These are phyloP conservation scores for Penstemon davidsonii DNA, from an alignment of 257 asterid species.

Conservation along the genomic window DNA sequence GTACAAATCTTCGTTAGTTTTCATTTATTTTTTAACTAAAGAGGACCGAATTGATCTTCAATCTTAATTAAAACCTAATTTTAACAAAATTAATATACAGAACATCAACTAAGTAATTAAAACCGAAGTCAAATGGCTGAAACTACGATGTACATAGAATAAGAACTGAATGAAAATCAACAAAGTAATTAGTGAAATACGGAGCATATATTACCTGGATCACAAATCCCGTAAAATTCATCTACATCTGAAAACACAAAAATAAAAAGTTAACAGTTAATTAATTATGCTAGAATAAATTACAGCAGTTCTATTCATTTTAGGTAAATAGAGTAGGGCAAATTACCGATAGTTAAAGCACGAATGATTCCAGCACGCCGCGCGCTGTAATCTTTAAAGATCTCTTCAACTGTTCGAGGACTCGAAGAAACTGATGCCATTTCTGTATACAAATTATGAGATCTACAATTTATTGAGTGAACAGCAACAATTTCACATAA, in stretches of 20 bases:
- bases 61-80: not conserved
- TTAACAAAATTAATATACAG: not conserved
- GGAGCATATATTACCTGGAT: conserved; percentile 68
- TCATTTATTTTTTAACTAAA: not conserved
- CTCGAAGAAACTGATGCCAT: conserved; percentile 58
- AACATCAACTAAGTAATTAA: not conserved
- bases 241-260: conserved; percentile 70
- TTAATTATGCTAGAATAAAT: not conserved
- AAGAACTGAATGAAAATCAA: not conserved
- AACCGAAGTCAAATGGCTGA: not conserved
- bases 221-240: conserved; percentile 84
- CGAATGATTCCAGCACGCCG: conserved; percentile 72
- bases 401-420: conserved; percentile 80
- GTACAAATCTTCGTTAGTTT: conserved; percentile 6
- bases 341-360: conserved; percentile 70
- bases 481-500: conserved; percentile 32
- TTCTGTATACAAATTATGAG: conserved; percentile 28
- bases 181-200: not conserved
- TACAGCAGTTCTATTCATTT: not conserved
- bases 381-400: conserved; percentile 73
- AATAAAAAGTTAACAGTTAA: not conserved
- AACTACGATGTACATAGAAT: not conserved
- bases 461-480: conserved; percentile 33
- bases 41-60: not conserved
- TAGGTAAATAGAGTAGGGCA: not conserved